Evolutionary conservation across 1,139 yeast species (phyloP), one percentile per base, ranked within the genome.

Genomic region (Kodamaea arcana): DNA sequence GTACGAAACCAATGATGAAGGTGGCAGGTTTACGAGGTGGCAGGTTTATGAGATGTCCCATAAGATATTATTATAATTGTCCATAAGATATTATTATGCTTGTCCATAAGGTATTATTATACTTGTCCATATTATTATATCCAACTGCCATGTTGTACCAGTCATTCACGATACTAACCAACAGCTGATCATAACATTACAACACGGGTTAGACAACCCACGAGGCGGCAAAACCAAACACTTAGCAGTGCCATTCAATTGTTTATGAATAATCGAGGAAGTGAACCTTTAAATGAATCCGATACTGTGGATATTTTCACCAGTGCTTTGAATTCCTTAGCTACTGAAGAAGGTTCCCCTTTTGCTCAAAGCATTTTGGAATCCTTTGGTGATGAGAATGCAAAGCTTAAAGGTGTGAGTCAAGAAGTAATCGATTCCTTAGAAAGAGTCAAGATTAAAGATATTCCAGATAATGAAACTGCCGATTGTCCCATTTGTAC

Each of bases 401-500:
- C 44, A 3, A 34, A 44, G 13, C 33, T 40, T 2, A 56, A 64
- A 31, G 95, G 95, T 0, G 84, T 86, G 9, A 63, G 78, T 3
- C 84, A 83, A 42, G 75, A 72, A 31, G 86, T 75, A 50, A 59
- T 90, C 7, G 97, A 88, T 50, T 65, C 83, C 0, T 64, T 90
- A 35, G 95, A 86, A 30, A 60, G 97, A 41, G 79, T 90, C 0
- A 62, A 77, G 3, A 61, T 72, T 12, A 67, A 67, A 32, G 50
- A 57, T 15, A 52, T 86, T 23, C 68, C 71, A n/a, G 51, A 57
- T n/a, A 69, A 64, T 23, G 86, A 83, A 37, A 59, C 74, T 1
- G 69, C 67, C 3, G 71, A 64, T 35, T 90, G 97, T 55, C 83
- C 97, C 1, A 88, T 90, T 30, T 90, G 97, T 50, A 83, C 94